Evolutionary conservation across 306 rosid species (phyloP), one percentile per base, ranked within the genome.

Genomic region (Oxytropis ochrocephala): DNA sequence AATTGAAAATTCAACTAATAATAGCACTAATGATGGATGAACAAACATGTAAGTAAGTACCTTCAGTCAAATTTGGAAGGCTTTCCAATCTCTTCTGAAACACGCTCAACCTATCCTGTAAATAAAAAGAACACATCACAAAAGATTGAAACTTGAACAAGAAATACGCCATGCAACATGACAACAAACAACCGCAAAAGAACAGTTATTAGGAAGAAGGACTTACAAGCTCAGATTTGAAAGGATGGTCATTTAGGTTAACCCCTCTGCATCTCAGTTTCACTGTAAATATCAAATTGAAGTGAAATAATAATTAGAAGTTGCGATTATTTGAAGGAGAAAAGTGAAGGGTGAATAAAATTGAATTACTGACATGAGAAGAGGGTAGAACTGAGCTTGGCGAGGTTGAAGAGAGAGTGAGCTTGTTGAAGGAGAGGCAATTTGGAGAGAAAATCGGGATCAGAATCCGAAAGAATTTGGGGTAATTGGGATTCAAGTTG

Each of bases 241-340:
- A 81, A 7, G 89, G 84, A 63, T 94, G 97, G 36, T 80, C 86
- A 76, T 78, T 85, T 4, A 91, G 95, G 79, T 88, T 58, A 72
- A 83, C 77, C 42, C 98, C 98, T 70, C 68, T 79, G 47, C 98
- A 90, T 70, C 91, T 86, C 89, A 94, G 72, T 80, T 75, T 94
- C 88, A 94, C 97, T 93, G 82, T 11, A 82, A 2, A 2, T 0
- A 29, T 19, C 0, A 11, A 71, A 75, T 51, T 17, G 27, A 61
- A 30, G 43, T 41, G 1, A n/a, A 75, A 70, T 7, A 48, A 32
- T 0, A 59, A 35, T 14, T 8, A 33, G n/a, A 60, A 50, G 10
- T 10, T 11, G 12, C 16, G 5, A 16, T 24, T 24, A 1, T 24
- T 24, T 24, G 29, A 24, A 24, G 3, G 29, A 24, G 29, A 24